Conservation (phyloP, 1,139 yeast genomes). For the Pichia sorboxylosa region DNA sequence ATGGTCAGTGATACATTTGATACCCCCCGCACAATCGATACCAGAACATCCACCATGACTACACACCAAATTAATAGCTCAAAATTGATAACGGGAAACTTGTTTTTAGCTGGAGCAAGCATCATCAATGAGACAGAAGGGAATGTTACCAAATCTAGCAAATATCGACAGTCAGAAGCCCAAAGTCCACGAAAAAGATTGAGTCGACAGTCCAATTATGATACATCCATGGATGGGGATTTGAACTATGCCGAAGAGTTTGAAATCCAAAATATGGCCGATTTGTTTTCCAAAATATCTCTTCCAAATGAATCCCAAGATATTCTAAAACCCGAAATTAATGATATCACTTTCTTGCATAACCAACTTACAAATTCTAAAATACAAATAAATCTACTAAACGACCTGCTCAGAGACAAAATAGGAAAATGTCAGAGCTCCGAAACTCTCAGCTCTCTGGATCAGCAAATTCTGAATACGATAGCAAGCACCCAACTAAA, state of each 20-base stretch:
- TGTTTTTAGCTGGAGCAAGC: too few relatives aligned
- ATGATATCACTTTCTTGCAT: too few relatives aligned
- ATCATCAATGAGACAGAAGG: too few relatives aligned
- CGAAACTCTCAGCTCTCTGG: too few relatives aligned
- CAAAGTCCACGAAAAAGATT: constrained; percentile 5
- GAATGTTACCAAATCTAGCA: too few relatives aligned
- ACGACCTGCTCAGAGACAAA: constrained; percentile 17
- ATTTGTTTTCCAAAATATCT: constrained; percentile 4
- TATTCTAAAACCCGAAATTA: too few relatives aligned
- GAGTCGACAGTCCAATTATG: constrained; percentile 7
- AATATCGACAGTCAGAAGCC: too few relatives aligned
- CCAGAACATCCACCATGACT: constrained; percentile 10
- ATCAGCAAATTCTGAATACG: too few relatives aligned
- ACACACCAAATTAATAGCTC: too few relatives aligned
- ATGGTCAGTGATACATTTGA: constrained; percentile 10
- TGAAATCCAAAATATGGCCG: neutral
- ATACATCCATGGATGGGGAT: constrained; percentile 3
- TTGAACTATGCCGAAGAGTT: neutral
- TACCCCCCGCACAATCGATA: constrained; percentile 9
- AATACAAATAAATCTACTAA: constrained; percentile 20
- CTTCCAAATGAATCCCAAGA: constrained; percentile 1
- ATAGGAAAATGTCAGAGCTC: constrained; percentile 2
- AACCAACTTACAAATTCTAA: constrained; percentile 21
- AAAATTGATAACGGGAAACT: too few relatives aligned
- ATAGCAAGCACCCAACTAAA: constrained; percentile 6